Conservation (phyloP, 2,329 filamentous ascomycete species). For the Penicillium sp. region DNA sequence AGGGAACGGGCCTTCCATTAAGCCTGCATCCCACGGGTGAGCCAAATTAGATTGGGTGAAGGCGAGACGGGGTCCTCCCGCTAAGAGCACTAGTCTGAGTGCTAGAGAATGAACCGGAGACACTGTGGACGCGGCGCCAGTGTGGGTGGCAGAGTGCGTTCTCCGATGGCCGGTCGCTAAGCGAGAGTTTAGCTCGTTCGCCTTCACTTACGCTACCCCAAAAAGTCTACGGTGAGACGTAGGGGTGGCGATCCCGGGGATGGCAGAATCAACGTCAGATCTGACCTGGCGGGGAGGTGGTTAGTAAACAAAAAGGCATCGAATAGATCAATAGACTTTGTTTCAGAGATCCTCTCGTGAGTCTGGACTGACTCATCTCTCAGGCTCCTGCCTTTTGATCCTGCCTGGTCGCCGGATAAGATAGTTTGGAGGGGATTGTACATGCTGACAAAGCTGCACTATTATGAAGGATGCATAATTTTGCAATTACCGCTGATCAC, state of each 20-base stretch:
- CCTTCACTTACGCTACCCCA: conserved; percentile 11
- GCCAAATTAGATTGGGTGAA: conserved; percentile 30
- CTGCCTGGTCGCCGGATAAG: too few species aligned
- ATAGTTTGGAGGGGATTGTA: too few species aligned
- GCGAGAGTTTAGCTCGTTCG: conserved; percentile 6
- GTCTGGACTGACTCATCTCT: too few species aligned
- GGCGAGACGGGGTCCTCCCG: conserved; percentile 31
- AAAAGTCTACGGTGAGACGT: conserved; percentile 4
- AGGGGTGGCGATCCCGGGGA: conserved; percentile 1
- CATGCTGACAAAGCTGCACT: too few species aligned
- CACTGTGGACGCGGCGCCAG: neutral
- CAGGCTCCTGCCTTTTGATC: too few species aligned
- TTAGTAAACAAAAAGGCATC: neutral
- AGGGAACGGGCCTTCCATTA: conserved; percentile 12
- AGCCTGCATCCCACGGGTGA: conserved; percentile 6
- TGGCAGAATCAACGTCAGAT: conserved; percentile 2
- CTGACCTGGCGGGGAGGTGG: neutral
- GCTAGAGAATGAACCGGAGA: conserved; percentile 39
- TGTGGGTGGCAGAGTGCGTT: conserved; percentile 7
- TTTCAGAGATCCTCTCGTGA: too few species aligned
- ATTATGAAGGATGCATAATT: too few species aligned
- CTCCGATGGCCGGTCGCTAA: conserved; percentile 1
- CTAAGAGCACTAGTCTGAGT: conserved; percentile 31
- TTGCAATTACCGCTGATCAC: too few species aligned
- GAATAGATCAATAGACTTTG: neutral